Evolutionary conservation across 345 rosid genomes (phyloP).

Genomic region (Arabidopsis suecica): DNA sequence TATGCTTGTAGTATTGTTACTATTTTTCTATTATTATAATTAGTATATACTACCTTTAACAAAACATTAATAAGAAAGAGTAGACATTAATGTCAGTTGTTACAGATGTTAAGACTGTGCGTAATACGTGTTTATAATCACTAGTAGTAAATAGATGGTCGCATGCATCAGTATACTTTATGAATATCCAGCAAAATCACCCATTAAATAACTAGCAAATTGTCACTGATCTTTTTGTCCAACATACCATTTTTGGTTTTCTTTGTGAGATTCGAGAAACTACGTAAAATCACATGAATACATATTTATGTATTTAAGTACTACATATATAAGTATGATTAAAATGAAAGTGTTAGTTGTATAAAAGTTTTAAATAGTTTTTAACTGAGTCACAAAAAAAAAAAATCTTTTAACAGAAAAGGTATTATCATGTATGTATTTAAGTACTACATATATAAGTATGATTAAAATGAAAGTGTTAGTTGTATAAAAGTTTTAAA

Average conservation of each 20-base stretch:
- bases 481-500: no score
- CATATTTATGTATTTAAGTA: no score
- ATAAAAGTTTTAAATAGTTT: no score
- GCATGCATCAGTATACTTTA: background rate
- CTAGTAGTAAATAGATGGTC: background rate
- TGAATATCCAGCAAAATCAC: background rate
- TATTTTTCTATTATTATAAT: background rate
- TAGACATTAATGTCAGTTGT: background rate
- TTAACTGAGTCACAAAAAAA: no score
- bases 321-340: no score
- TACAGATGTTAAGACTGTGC: constrained; percentile 20
- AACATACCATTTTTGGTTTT: background rate
- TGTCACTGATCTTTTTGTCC: background rate
- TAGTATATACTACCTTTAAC: background rate
- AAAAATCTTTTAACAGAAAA: no score
- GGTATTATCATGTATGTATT: no score
- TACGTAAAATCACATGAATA: constrained; percentile 9
- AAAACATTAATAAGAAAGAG: background rate
- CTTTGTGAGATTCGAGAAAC: background rate
- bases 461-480: no score
- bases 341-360: no score
- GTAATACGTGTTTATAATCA: background rate
- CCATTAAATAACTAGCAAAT: background rate
- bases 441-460: no score
- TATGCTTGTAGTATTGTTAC: constrained; percentile 9